phyloP scores from a whole-genome alignment of 768 basidiomycete genomes.

The Piloderma croceum region DNA sequence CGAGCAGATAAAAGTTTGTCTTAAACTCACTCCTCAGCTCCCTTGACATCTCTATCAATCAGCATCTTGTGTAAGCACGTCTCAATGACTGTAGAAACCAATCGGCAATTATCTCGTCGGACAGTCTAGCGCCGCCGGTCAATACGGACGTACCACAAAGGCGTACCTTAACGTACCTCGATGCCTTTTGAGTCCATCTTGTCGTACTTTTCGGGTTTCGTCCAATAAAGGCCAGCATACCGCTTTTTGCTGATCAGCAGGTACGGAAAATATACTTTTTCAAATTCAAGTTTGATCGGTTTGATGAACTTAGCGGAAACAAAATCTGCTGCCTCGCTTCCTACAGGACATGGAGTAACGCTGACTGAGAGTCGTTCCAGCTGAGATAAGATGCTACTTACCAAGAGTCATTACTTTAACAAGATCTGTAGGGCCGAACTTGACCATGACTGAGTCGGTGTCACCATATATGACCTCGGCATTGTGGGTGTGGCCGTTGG shows the following conservation, averaged over 20 bases:
- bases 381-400: constrained; percentile 27
- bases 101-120: constrained; percentile 95
- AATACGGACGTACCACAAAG: too few species aligned
- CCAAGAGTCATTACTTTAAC: constrained; percentile 86
- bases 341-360: constrained; percentile 34
- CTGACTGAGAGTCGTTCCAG: neutral
- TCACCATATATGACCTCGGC: constrained; percentile 98
- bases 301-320: constrained; percentile 89
- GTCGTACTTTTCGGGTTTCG: constrained; percentile 88
- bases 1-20: neutral
- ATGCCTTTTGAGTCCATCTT: constrained; percentile 99
- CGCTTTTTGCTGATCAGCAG: constrained; percentile 97
- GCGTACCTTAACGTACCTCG: constrained; percentile 53
- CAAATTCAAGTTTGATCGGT: constrained; percentile 98
- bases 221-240: constrained; percentile 98
- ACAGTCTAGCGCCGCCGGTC: constrained; percentile 86
- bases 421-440: constrained; percentile 87
- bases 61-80: constrained; percentile 98
- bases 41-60: constrained; percentile 90
- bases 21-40: constrained; percentile 76
- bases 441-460: constrained; percentile 99
- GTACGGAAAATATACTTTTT: constrained; percentile 99
- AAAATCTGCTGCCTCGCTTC: constrained; percentile 85
- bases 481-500: constrained; percentile 80
- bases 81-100: constrained; percentile 96